Evolutionary conservation across 345 rosid species (phyloP), one percentile per base, ranked within the genome.

Genomic region (Microcos paniculata): DNA sequence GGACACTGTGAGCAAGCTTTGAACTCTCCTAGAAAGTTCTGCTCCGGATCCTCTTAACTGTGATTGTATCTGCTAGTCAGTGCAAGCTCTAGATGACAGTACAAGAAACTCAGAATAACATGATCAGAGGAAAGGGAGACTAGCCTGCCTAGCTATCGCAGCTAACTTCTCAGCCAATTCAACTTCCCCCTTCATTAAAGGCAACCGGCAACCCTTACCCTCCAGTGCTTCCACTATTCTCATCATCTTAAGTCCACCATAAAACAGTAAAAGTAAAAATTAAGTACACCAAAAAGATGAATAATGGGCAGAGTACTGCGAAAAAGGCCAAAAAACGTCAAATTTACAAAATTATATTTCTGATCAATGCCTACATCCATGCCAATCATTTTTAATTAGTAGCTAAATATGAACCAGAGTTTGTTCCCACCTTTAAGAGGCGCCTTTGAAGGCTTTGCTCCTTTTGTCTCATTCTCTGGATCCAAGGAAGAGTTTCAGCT

Each of bases 1-100:
- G 61, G 93, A 87, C 43, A 90, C 68, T 0, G 87, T 82, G 15
- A 92, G 95, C 71, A 96, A 82, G 84, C 83, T 92, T 77, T 96
- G 97, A 55, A 96, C 97, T 85, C 97, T 90, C 87, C 97, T 86
- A 3, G 97, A 91, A 74, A 94, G 97, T 83, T 96, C 97, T 62
- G 97, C 97, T 79, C 98, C 97, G 43, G 97, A 87, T 80, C 99
- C 98, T 90, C 89, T 96, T 76, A 96, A 84, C 99, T 94, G 93
- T 74, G 70, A 79, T 75, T 62, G n/a, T 35, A 71, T 72, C 56
- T 55, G 46, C 46, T 78, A 21, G 72, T 87, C 70, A 80, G 53
- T 55, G 76, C 19, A 56, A 78, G 28, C 42, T 43, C 68, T 65
- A 42, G 62, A 33, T 26, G 26, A 38, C 19, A 77, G 66, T 0